Percentiles rank a stretch among this genome's conserved stretches.
phyloP scores from a whole-genome alignment of 108 stramenopile species.

The Conticribra guillardii region DNA sequence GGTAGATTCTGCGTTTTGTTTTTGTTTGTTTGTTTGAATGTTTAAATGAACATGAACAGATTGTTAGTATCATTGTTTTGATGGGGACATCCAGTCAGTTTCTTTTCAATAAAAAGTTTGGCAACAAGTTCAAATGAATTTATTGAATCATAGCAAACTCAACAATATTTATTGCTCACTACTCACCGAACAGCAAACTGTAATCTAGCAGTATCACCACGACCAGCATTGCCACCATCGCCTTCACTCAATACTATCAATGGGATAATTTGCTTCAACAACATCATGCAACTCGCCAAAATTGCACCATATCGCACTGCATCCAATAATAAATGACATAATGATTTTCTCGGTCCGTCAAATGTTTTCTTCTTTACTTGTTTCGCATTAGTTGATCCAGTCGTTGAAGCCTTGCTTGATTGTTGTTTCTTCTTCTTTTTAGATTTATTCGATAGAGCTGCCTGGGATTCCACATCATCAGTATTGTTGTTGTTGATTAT shows the following conservation, averaged over 20 bases:
- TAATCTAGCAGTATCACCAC: slow-evolving; percentile 11
- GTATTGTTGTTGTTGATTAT: neutral
- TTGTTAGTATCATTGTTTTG: too few species aligned
- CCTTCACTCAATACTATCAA: slow-evolving; percentile 14
- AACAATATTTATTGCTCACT: neutral
- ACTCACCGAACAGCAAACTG: slow-evolving; percentile 37
- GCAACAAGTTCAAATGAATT: too few species aligned
- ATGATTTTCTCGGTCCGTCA: slow-evolving; percentile 30
- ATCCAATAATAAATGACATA: slow-evolving; percentile 29
- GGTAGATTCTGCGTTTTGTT: slow-evolving; percentile 52
- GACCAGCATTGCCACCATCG: slow-evolving; percentile 15
- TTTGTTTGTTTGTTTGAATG: neutral
- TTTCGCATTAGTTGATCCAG: neutral
- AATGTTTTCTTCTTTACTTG: slow-evolving; percentile 22
- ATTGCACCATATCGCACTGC: slow-evolving; percentile 25
- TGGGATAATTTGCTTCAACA: slow-evolving; percentile 35
- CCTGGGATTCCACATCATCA: neutral
- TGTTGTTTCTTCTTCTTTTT: slow-evolving; percentile 10
- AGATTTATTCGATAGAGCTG: neutral
- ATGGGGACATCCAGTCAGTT: too few species aligned
- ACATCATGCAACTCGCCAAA: slow-evolving; percentile 36
- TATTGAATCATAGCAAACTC: neutral
- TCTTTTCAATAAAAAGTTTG: too few species aligned
- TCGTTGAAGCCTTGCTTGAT: neutral
- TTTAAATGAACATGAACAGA: neutral